phyloP scores from a whole-genome alignment of 352 stramenopile species.

The Pythium vanterpoolii region DNA sequence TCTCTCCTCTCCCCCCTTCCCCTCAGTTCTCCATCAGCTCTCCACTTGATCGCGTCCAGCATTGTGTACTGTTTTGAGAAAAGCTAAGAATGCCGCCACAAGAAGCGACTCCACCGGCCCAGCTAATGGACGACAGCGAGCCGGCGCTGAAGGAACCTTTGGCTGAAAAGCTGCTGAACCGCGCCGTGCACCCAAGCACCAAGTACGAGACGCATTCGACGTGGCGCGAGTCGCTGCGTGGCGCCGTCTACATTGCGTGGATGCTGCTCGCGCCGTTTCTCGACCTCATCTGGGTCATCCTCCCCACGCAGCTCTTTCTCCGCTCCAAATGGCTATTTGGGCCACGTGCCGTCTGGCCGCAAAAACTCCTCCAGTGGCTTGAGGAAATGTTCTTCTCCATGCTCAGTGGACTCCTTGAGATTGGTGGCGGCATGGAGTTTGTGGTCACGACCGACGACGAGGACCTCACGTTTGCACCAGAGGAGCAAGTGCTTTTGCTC shows the following conservation, averaged over 20 bases:
- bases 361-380: constrained; percentile 28
- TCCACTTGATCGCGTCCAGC: too few species aligned
- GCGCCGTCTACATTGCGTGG: constrained; percentile 42
- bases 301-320: constrained; percentile 49
- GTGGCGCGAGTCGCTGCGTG: constrained; percentile 39
- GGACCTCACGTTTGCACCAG: constrained; percentile 29
- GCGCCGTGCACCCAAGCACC: constrained; percentile 35
- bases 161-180: constrained; percentile 23
- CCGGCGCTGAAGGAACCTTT: constrained; percentile 6
- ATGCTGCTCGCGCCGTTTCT: constrained; percentile 53
- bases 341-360: constrained; percentile 12
- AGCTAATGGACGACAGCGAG: neutral
- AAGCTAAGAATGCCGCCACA: constrained; percentile 8
- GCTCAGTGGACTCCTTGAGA: constrained; percentile 55
- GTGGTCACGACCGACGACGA: constrained; percentile 49
- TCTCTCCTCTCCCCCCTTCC: too few species aligned
- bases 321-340: constrained; percentile 14
- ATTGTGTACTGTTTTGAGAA: neutral
- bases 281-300: constrained; percentile 56
- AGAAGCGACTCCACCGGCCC: neutral
- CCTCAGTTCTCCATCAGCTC: too few species aligned
- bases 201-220: constrained; percentile 43
- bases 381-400: constrained; percentile 62
- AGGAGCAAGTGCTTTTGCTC: constrained; percentile 59
- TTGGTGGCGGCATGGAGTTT: constrained; percentile 50